Evolutionary conservation across 805 yeast genomes (phyloP).

Genomic region (Sungouiella thailandica): DNA sequence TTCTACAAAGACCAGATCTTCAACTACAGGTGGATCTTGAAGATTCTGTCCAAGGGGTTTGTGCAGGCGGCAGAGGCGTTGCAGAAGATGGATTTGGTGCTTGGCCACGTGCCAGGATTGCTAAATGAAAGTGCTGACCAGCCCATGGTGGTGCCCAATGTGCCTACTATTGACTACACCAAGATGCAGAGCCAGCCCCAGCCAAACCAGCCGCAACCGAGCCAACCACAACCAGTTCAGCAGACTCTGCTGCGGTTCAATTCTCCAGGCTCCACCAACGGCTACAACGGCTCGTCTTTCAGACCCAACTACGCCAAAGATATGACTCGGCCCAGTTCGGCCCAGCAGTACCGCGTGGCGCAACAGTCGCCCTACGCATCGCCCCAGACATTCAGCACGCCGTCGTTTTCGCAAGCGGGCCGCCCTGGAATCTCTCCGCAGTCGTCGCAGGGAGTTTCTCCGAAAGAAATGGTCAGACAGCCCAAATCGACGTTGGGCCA

Average conservation of each 20-base stretch:
- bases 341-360: constrained; percentile 4
- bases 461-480: constrained; percentile 23
- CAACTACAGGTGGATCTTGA: constrained; percentile 72
- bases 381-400: constrained; percentile 16
- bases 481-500: constrained; percentile 9
- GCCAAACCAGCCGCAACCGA: constrained; percentile 7
- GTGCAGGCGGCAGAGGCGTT: constrained; percentile 76
- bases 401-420: constrained; percentile 15
- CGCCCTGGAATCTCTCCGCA: constrained; percentile 21
- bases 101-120: constrained; percentile 72
- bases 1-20: constrained; percentile 63
- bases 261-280: not conserved
- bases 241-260: constrained; percentile 3
- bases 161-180: constrained; percentile 21
- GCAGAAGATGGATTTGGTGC: constrained; percentile 62
- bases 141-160: constrained; percentile 34
- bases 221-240: constrained; percentile 14
- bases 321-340: constrained; percentile 6
- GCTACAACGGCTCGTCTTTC: not conserved
- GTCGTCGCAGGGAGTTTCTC: constrained; percentile 26
- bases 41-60: constrained; percentile 70
- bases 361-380: constrained; percentile 14
- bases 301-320: constrained; percentile 1
- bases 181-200: constrained; percentile 8
- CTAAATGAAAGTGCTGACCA: constrained; percentile 35